Percentiles rank a stretch among this genome's conserved stretches.
These are phyloP conservation scores for Eucalyptus melliodora DNA, from an alignment of 345 rosid genomes.

Conservation along the genomic window DNA sequence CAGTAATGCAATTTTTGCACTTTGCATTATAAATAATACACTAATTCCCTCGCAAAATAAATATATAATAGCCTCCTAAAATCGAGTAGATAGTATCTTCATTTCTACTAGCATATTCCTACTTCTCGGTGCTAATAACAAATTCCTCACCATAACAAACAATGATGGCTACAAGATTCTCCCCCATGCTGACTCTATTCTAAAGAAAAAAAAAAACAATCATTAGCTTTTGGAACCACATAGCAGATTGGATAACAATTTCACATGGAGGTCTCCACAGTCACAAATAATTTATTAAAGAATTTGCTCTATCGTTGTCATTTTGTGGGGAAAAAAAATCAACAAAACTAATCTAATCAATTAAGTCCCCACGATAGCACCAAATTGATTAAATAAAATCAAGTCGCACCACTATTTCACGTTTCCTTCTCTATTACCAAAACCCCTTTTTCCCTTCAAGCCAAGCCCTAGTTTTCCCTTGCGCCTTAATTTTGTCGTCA, in stretches of 20 bases:
- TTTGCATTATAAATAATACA: no score
- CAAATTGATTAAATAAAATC: neutral
- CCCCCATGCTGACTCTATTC: neutral
- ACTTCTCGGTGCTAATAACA: neutral
- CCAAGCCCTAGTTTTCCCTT: neutral
- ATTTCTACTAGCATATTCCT: neutral
- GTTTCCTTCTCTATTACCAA: no score
- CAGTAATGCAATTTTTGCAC: neutral
- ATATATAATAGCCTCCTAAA: no score
- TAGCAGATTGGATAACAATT: neutral
- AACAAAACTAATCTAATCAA: neutral
- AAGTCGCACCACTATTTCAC: neutral
- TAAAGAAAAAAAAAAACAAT: neutral
- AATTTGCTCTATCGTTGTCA: neutral
- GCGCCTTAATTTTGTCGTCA: accelerated
- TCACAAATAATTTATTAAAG: neutral
- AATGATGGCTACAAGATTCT: neutral
- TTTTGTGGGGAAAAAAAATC: neutral
- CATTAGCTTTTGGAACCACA: neutral
- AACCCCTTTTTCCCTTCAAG: neutral
- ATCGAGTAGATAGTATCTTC: no score
- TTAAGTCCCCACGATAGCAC: neutral
- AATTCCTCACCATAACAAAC: neutral
- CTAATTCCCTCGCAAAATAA: no score
- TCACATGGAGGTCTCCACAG: neutral